phyloP scores from a whole-genome alignment of 805 yeast species.

The Yueomyces sp. region DNA sequence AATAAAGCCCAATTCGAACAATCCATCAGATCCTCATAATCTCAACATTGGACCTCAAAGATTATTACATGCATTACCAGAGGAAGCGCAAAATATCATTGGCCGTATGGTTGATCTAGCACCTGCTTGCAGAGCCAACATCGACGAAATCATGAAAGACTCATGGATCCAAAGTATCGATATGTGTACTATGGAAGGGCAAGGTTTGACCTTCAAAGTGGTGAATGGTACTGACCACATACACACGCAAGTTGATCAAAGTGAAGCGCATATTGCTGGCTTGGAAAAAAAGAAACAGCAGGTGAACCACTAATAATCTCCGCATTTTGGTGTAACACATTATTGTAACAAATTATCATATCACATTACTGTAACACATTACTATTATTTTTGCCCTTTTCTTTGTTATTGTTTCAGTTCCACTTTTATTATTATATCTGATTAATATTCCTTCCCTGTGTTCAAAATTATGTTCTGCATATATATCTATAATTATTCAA shows the following conservation, averaged over 20 bases:
- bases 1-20: conserved; percentile 7
- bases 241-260: conserved; percentile 83
- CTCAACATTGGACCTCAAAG: conserved; percentile 63
- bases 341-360: no score
- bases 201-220: conserved; percentile 27
- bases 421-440: no score
- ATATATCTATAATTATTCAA: no score
- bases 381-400: no score
- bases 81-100: conserved; percentile 51
- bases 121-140: conserved; percentile 73
- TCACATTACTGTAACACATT: no score
- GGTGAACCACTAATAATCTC: no score
- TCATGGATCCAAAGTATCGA: conserved; percentile 50
- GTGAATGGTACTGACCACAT: conserved; percentile 45
- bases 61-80: conserved; percentile 55
- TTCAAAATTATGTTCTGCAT: no score
- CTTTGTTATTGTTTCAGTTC: no score
- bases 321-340: no score
- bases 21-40: conserved; percentile 37
- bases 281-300: conserved; percentile 61
- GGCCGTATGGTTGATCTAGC: conserved; percentile 72
- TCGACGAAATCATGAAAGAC: conserved; percentile 66
- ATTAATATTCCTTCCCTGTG: no score
- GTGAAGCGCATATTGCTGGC: conserved; percentile 91
- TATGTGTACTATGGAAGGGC: conserved; percentile 41